Evolutionary conservation across 2,329 filamentous ascomycete species (phyloP), one percentile per base, ranked within the genome.

Genomic region (Pseudopyricularia javanii): DNA sequence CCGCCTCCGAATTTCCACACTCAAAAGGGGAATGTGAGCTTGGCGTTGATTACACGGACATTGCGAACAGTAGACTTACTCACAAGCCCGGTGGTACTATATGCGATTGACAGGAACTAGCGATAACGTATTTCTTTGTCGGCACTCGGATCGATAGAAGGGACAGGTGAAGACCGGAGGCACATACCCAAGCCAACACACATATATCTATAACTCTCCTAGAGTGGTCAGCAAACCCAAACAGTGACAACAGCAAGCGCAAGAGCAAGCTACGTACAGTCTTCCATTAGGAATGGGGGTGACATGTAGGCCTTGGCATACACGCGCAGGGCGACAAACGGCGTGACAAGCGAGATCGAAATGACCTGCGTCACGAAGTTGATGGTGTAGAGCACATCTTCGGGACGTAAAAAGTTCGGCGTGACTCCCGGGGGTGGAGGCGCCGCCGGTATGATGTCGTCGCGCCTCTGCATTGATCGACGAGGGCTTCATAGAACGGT

Each of bases 311-410:
- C 11, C 17, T 50, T 50, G 48, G 33, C 48, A 17, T 34, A 50
- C 7, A 50, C 17, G 15, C 48, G 20, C 48, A 50, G 7, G 30
- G 24, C 20, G 12, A n/a, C 17, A 35, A 50, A 50, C 3, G 30
- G 20, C 8, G 48, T 34, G 11, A 50, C 48, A 1, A 50, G 12
- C 17, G 22, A 14, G 3, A 50, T n/a, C 11, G 28, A 15, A 4
- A 22, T 20, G 7, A 50, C 15, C 48, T 50, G 48, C 3, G 48
- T 37, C 5, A n/a, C 32, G 5, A 50, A 9, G 20, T 50, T 50
- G 48, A 50, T 37, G 48, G 32, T 35, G 32, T 50, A 35, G 30
- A 50, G 48, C 30, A 50, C 48, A 35, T 50, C 48, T 50, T 50
- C 17, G 5, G 48, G 48, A 15, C 35, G 48, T 22, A 15, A 30